Base-by-base conservation (phyloP, 257 asterid genomes). In the Datura wrightii region DNA sequence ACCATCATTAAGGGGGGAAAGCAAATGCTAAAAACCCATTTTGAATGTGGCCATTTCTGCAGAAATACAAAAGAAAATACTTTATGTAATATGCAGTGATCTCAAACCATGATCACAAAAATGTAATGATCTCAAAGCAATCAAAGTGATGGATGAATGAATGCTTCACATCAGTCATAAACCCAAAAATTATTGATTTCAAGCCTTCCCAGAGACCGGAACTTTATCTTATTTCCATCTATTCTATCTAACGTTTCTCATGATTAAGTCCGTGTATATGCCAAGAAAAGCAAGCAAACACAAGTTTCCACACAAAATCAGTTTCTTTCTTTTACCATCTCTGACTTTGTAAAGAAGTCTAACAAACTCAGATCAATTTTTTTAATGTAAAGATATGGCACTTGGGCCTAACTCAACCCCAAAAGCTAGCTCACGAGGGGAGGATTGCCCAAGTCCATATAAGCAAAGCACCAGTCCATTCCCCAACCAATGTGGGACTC, bases 21-120 rank as follows among this genome's bases (percentile, higher is more conserved):
- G 81, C 67, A 37, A 67, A 88, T 84, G 83, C 89, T 88, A 86
- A 81, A 54, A 79, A 85, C 84, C 88, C 88, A 86, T 84, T 72
- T 42, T 78, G 8, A 54, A 63, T 54, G 67, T 69, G 83, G 52
- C 39, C 85, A 46, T 79, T 59, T 86, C 89, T 88, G 88, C 88
- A 79, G 65, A 79, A 55, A 24, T 37, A 72, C 44, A 39, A 16
- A 44, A 42, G n/a, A 52, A 83, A 53, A 66, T 52, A 14, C 44
- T 50, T 74, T 11, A 24, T 72, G 13, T 31, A 48, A 18, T 74
- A 62, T 69, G 50, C n/a, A 46, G 19, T 46, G 42, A 72, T 46
- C 80, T 19, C 31, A 24, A 24, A 24, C 0, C 31, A 24, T 24
- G 31, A 24, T 24, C 31, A 24, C 31, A 24, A 24, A 24, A 24